Evolutionary conservation across 257 asterid genomes (phyloP), one percentile per base, ranked within the genome.

Genomic region (Euphrasia confusa): DNA sequence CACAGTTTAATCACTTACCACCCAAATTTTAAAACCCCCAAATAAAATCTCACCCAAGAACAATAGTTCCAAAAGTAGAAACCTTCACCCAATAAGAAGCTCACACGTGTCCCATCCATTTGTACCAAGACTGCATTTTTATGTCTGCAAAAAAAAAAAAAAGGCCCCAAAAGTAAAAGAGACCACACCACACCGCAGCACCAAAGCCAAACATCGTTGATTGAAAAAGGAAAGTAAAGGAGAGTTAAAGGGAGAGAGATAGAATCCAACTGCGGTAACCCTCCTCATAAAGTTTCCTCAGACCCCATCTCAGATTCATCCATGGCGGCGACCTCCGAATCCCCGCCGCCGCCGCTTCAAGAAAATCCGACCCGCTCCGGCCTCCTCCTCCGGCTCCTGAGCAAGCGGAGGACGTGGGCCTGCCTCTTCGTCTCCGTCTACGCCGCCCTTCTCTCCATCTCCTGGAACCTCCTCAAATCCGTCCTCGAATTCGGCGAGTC

Each of bases 331-430:
- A 5, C 39, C 39, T 10, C 13, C 27, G 59, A 54, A 5, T 24
- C 35, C 0, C 37, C 39, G 13, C 42, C 42, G 8, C 58, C 57
- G 4, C 35, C 18, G 30, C 13, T 10, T 32, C 62, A n/a, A 40
- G 47, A 59, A 39, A 40, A 0, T 26, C 17, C 24, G 59, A 45
- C 53, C 28, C 40, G 60, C 17, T 18, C 71, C 14, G 40, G 28
- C 68, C 40, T 83, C 11, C 75, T 90, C 55, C 42, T 80, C 3
- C 80, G 52, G 45, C 68, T 88, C 37, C 75, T 88, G 83, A 80
- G 91, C 83, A 85, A 82, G 75, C 69, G 97, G 35, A 71, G 95
- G 18, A 88, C 96, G 15, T 90, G 95, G 96, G 95, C 73, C 10
- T 82, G 68, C 71, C 78, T 90, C 4, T 83, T 88, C 52, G 72